Evolutionary conservation across 1,284 basidiomycete genomes (phyloP), one percentile per base, ranked within the genome.

Genomic region (Rhodotorula sp.): DNA sequence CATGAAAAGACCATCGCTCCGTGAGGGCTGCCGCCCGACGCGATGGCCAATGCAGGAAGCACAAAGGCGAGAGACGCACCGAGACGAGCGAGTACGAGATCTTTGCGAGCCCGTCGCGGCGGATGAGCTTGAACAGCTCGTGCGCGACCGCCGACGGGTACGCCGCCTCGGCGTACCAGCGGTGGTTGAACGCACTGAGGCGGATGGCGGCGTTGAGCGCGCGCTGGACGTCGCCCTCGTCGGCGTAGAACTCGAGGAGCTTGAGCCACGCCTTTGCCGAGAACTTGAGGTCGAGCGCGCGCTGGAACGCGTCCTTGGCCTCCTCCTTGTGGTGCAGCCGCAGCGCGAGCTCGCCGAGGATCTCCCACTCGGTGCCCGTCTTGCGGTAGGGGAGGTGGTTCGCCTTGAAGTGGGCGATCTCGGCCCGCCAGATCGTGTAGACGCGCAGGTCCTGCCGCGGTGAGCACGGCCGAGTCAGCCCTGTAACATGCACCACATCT

Each of bases 371-470:
- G 23, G 93, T 85, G 0, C 92, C 93, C 0, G 96, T 97, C 84
- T 98, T 98, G 74, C 92, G 88, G 81, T 98, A 99, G 0, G 94
- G 93, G 73, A 98, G 90, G 77, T 96, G 92, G 80, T 98, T 96
- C 0, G 91, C 93, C 80, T 96, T 97, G 87, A 97, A 99, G 80
- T 99, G 96, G 1, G 93, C 93, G n/a, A 98, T 91, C 80, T 99
- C 97, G 7, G 97, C 96, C 27, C 96, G 88, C 89, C 97, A 99
- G 80, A 99, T 99, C 0, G 97, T 99, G 90, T 96, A 99, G 17
- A 99, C 92, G n/a, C 97, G 89, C 61, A 99, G 84, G 80, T 99
- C 96, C 90, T 95, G 72, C n/a, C n/a, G n/a, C n/a, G n/a, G n/a
- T n/a, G n/a, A n/a, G n/a, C n/a, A n/a, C n/a, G n/a, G n/a, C n/a